Base-by-base conservation (phyloP, 106 monocot species). In the Dioscorea alata region DNA sequence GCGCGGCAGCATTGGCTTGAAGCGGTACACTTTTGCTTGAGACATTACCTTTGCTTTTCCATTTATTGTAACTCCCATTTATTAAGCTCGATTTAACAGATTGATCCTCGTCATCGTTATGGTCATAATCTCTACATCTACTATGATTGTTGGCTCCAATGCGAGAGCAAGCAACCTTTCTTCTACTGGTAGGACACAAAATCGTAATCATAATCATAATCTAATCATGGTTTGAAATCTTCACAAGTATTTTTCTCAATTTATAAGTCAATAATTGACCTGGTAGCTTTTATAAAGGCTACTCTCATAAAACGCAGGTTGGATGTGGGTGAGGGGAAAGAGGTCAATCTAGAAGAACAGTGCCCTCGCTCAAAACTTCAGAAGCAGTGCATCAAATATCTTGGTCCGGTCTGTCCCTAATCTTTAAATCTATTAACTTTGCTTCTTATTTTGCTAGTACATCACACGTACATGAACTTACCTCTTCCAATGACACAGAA, bases 1-100 rank as follows among this genome's bases (percentile, higher is more conserved):
- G 93, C 99, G 23, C 67, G 93, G 85, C 99, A 99, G 72, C 99
- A 99, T 67, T 99, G 99, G 93, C 99, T 99, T 6, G 99, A 99
- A 59, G 99, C 99, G 23, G 99, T 99, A 76, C 48, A 83, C 67
- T 13, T 59, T 73, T 18, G 13, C 14, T 51, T 51, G 12, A 51
- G 14, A 13, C 17, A 51, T 12, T 51, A 51, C 51, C 51, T 17
- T 51, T 3, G 4, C 4, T 51, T 12, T 60, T 48, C 17, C n/a
- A 61, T 70, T 71, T 33, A 28, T 8, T 28, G 1, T 28, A 28
- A 28, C 28, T 1, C 2, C 1, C 28, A 28, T 28, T 28, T 28
- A 28, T 28, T 28, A 28, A 28, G 28, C 28, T 28, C 3, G 28
- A 28, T 28, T 79, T 32, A 0, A 52, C 64, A 97, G 92, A 99